Evolutionary conservation across 139 green algal species (phyloP).

Genomic region (Chlamydomonas sp.): DNA sequence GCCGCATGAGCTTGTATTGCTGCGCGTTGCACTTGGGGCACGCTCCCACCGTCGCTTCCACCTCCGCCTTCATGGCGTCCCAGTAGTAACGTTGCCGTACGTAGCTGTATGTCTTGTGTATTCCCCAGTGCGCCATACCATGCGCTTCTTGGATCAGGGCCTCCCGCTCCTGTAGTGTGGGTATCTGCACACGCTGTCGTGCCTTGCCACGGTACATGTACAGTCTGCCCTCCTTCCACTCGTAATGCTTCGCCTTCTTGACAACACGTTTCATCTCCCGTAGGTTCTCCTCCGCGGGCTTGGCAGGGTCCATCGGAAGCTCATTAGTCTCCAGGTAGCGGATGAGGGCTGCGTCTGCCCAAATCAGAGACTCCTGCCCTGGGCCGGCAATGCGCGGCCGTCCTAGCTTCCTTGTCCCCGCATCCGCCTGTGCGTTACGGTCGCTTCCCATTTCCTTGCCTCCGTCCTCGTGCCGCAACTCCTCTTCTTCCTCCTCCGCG

Average conservation of each 20-base stretch:
- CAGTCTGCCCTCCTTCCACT: not conserved
- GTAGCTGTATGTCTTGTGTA: not conserved
- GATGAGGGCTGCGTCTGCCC: not conserved
- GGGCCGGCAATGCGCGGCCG: not conserved
- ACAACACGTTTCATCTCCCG: not conserved
- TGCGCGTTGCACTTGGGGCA: not conserved
- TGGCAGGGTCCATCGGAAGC: not conserved
- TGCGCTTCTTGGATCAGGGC: not conserved
- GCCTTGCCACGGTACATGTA: not conserved
- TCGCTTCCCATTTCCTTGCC: too few species aligned
- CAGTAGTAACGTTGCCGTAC: not conserved
- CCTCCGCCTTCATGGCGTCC: not conserved
- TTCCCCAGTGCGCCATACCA: not conserved
- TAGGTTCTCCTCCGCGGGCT: not conserved
- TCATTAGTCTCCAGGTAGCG: not conserved
- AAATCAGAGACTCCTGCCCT: not conserved
- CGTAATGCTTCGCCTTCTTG: not conserved
- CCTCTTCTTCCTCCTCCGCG: too few species aligned
- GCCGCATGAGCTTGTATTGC: not conserved
- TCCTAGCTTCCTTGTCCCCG: not conserved
- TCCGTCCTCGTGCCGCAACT: too few species aligned
- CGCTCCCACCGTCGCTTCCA: not conserved
- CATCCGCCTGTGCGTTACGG: too few species aligned
- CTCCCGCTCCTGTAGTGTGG: not conserved
- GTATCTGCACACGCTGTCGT: not conserved